Percentiles rank a stretch among this genome's conserved stretches.
phyloP scores from a whole-genome alignment of 108 stramenopile species.

The Skeletonema menzelii region DNA sequence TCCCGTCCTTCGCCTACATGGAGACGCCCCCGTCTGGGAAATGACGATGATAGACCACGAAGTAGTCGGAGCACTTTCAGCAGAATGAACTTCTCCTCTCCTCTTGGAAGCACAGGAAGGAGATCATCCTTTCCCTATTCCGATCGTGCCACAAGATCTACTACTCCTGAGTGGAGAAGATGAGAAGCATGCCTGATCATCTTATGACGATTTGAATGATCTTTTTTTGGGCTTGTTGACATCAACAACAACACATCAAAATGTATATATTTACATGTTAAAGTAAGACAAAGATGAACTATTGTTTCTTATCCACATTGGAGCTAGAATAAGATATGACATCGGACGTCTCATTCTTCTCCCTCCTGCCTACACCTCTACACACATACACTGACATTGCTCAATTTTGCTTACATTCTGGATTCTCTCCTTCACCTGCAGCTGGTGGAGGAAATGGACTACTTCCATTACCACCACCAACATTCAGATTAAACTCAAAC shows the following conservation, averaged over 20 bases:
- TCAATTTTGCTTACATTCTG: slow-evolving; percentile 41
- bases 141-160: neutral
- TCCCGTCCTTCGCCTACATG: neutral
- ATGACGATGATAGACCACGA: neutral
- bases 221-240: neutral
- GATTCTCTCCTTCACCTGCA: slow-evolving; percentile 38
- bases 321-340: no score
- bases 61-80: neutral
- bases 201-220: neutral
- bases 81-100: neutral
- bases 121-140: neutral
- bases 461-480: neutral
- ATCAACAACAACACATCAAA: no score
- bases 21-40: neutral
- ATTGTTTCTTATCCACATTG: no score
- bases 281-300: no score
- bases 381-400: no score
- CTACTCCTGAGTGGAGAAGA: neutral
- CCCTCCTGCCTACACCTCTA: neutral
- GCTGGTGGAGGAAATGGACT: slow-evolving; percentile 17
- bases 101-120: neutral
- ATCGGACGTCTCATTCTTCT: neutral
- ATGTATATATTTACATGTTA: no score
- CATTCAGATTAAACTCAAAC: slow-evolving; percentile 20
- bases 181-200: neutral